phyloP scores from a whole-genome alignment of 2,329 filamentous ascomycete genomes.

The Arthroderma uncinatum region DNA sequence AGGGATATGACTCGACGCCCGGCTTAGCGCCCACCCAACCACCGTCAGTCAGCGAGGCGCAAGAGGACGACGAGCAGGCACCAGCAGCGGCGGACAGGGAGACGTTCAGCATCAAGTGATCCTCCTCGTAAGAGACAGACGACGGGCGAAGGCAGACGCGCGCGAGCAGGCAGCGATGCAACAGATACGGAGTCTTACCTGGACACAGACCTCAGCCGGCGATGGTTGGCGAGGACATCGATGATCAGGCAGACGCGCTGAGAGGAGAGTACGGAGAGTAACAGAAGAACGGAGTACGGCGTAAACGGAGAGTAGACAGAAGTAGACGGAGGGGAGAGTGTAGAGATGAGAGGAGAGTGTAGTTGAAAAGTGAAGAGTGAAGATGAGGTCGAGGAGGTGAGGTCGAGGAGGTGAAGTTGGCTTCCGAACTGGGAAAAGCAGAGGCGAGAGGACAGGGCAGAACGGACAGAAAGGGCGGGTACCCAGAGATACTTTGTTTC shows the following conservation, averaged over 20 bases:
- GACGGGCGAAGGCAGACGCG: not conserved
- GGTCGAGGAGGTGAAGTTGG: no score
- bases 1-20: not conserved
- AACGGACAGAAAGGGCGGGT: not conserved
- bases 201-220: not conserved
- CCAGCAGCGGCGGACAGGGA: not conserved
- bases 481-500: no score
- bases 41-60: constrained; percentile 3
- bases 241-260: not conserved
- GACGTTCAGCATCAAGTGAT: not conserved
- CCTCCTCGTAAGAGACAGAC: not conserved
- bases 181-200: not conserved
- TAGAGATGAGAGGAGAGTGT: not conserved
- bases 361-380: not conserved
- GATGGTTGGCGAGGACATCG: not conserved
- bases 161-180: not conserved
- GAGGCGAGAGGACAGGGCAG: not conserved
- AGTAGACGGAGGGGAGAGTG: not conserved
- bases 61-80: not conserved
- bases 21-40: not conserved
- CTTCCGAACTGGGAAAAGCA: not conserved
- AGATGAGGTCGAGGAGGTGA: not conserved
- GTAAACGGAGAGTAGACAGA: not conserved
- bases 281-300: not conserved
- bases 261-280: not conserved